These are phyloP conservation scores for Coccomyxa sp. DNA, from an alignment of 139 green algal species.

Conservation along the genomic window DNA sequence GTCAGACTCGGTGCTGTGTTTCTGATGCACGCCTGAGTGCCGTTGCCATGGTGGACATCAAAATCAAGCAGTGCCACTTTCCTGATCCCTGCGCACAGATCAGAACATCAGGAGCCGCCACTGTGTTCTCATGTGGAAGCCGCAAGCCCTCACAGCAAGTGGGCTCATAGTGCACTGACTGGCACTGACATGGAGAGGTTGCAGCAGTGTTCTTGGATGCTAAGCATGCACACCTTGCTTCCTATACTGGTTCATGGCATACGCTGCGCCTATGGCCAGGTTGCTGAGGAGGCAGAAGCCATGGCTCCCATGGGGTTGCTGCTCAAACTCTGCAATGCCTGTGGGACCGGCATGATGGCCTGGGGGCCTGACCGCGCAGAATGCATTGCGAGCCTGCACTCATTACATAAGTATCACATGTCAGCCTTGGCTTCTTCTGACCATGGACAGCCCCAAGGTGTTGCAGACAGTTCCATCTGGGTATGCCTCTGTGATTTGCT, in stretches of 20 bases:
- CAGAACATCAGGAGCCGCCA: neutral
- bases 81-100: conserved; percentile 43
- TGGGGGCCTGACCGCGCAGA: conserved; percentile 85
- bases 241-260: conserved; percentile 77
- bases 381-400: conserved; percentile 69
- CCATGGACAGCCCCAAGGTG: neutral
- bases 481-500: too few species aligned
- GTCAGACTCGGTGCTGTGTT: conserved; percentile 30
- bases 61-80: conserved; percentile 88
- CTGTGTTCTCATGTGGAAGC: neutral
- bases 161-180: neutral
- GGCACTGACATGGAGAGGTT: neutral
- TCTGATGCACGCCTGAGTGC: conserved; percentile 65
- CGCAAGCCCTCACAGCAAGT: neutral
- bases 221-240: conserved; percentile 29
- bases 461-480: too few species aligned
- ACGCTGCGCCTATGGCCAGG: conserved; percentile 83
- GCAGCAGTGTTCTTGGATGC: neutral
- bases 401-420: too few species aligned
- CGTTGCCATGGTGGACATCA: conserved; percentile 70
- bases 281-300: conserved; percentile 97
- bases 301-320: conserved; percentile 58
- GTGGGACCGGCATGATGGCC: conserved; percentile 83
- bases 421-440: neutral
- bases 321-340: conserved; percentile 53